Percentiles rank a stretch among this genome's conserved stretches.
Conservation (phyloP, 75 land plant genomes). For the Cryptomeria japonica region DNA sequence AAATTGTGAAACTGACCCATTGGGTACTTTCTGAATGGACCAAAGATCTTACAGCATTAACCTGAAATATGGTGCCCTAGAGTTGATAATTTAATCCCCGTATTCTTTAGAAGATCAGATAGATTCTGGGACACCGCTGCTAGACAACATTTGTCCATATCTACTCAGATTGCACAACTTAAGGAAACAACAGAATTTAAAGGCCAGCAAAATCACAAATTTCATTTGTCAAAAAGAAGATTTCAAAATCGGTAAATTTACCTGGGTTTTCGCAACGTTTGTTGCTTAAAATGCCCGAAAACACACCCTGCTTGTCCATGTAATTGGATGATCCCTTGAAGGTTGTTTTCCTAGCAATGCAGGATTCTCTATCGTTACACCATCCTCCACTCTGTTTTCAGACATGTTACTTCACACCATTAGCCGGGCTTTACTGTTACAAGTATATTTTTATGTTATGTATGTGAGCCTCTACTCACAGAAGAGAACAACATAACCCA, state of each 20-base stretch:
- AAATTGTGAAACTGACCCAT: neutral
- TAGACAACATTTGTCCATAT: too few relatives aligned
- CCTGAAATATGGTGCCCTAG: neutral
- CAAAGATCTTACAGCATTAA: neutral
- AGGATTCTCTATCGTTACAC: conserved; percentile 69
- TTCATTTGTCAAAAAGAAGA: neutral
- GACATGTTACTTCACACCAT: neutral
- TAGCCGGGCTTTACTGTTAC: neutral
- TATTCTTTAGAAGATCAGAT: too few relatives aligned
- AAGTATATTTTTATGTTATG: neutral
- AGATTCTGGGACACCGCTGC: too few relatives aligned
- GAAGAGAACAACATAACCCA: too few relatives aligned
- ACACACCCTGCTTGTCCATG: conserved; percentile 58
- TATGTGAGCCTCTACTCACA: neutral
- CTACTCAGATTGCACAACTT: too few relatives aligned
- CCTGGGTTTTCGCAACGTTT: conserved; percentile 81
- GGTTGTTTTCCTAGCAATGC: conserved; percentile 56
- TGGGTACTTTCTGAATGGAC: neutral
- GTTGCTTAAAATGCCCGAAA: conserved; percentile 84
- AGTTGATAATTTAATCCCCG: neutral
- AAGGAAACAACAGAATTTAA: too few relatives aligned
- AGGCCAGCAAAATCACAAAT: neutral
- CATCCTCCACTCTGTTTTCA: conserved; percentile 74
- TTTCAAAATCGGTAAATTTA: neutral
- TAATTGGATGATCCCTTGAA: conserved; percentile 76